phyloP scores from a whole-genome alignment of 306 rosid genomes.

The Chamaecrista fasciculata region DNA sequence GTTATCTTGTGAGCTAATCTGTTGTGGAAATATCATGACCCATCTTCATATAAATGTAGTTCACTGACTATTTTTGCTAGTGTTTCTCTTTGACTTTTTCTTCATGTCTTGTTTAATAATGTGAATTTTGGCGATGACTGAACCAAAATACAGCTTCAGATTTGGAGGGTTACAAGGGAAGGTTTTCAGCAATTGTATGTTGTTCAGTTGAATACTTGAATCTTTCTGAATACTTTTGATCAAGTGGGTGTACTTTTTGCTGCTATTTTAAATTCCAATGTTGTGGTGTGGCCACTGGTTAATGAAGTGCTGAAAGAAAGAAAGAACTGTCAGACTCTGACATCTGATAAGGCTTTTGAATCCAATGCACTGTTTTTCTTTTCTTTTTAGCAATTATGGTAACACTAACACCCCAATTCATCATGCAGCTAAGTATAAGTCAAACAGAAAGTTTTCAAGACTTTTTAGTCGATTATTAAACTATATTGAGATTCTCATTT shows the following conservation, averaged over 20 bases:
- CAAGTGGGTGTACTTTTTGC: not conserved
- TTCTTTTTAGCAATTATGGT: conserved; percentile 8
- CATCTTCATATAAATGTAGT: not conserved
- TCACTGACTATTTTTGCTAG: conserved; percentile 5
- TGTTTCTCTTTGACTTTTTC: not conserved
- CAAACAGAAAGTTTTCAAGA: no score
- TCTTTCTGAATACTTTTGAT: not conserved
- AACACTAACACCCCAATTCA: no score
- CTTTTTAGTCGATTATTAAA: no score
- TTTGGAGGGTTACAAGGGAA: not conserved
- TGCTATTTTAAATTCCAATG: no score
- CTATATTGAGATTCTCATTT: no score
- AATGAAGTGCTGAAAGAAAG: not conserved
- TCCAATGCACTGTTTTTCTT: conserved; percentile 3
- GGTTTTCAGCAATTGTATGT: not conserved
- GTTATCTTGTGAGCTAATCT: not conserved
- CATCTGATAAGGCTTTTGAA: not conserved
- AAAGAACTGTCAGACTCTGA: not conserved
- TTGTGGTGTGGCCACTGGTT: no score
- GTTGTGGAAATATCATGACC: not conserved
- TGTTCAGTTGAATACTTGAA: conserved; percentile 5
- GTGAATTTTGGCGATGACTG: not conserved
- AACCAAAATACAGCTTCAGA: conserved; percentile 1
- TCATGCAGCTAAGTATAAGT: not conserved
- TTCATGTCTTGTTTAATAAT: conserved; percentile 2